Percentiles rank a stretch among this genome's conserved stretches.
These are phyloP conservation scores for Stachybotrys echinatus DNA, from an alignment of 2,329 filamentous ascomycete genomes.

Conservation along the genomic window DNA sequence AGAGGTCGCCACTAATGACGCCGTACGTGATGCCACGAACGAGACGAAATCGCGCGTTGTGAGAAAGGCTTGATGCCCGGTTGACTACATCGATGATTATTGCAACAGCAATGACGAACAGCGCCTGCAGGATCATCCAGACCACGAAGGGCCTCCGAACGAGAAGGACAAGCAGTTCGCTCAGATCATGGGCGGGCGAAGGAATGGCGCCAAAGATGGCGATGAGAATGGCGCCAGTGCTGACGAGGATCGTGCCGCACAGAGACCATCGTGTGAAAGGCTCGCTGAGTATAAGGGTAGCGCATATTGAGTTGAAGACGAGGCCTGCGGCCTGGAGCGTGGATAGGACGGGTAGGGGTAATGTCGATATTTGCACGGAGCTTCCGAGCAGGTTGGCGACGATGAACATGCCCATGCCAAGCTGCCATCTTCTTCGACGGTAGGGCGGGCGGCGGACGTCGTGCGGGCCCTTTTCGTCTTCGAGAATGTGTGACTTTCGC, in stretches of 20 bases:
- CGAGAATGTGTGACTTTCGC: conserved; percentile 95
- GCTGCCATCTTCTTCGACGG: conserved; percentile 86
- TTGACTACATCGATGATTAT: conserved; percentile 53
- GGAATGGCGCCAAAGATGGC: conserved; percentile 91
- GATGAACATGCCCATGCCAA: conserved; percentile 97
- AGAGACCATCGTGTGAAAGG: conserved; percentile 94
- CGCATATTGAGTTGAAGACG: conserved; percentile 98
- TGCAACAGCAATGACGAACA: conserved; percentile 67
- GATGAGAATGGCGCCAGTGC: conserved; percentile 82
- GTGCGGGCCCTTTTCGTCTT: conserved; percentile 84
- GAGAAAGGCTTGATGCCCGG: conserved; percentile 45
- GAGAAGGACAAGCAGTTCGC: conserved; percentile 74
- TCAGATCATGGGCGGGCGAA: conserved; percentile 82
- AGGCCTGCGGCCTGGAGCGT: conserved; percentile 93
- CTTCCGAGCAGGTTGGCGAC: conserved; percentile 91
- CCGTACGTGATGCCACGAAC: conserved; percentile 83
- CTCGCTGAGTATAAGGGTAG: conserved; percentile 85
- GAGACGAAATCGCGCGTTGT: conserved; percentile 65
- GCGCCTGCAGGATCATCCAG: conserved; percentile 80
- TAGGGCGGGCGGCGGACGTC: conserved; percentile 82
- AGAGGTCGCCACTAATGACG: conserved; percentile 84
- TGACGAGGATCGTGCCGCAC: conserved; percentile 82
- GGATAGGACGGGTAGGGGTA: conserved; percentile 89
- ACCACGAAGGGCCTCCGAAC: conserved; percentile 69
- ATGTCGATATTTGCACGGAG: conserved; percentile 93